phyloP scores from a whole-genome alignment of 1,139 yeast species.

The Diutina scorzettiae region DNA sequence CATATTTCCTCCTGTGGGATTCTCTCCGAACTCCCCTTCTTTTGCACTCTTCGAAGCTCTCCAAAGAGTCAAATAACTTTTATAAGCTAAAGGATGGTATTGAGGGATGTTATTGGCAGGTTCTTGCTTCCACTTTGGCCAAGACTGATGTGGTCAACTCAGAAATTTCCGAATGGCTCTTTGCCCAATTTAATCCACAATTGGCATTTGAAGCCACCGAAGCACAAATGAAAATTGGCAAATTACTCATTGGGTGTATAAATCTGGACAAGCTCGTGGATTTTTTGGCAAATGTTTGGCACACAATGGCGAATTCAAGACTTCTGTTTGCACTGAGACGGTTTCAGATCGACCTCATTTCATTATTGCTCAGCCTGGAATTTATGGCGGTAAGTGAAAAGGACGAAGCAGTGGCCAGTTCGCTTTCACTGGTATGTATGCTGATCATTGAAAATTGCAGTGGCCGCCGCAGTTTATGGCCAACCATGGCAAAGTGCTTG shows the following conservation, averaged over 20 bases:
- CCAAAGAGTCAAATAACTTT: slow-evolving; percentile 20
- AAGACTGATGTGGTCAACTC: slow-evolving; percentile 7
- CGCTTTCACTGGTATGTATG: slow-evolving; percentile 25
- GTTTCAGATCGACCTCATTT: slow-evolving; percentile 46
- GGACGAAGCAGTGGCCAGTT: slow-evolving; percentile 14
- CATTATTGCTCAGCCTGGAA: slow-evolving; percentile 21
- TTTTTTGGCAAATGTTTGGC: slow-evolving; percentile 38
- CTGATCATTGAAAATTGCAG: slow-evolving; percentile 39
- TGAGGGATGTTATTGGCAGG: slow-evolving; percentile 20
- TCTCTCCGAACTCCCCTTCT: slow-evolving; percentile 13
- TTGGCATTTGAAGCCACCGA: slow-evolving; percentile 17
- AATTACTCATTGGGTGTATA: slow-evolving; percentile 9
- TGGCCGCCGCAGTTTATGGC: slow-evolving; percentile 44
- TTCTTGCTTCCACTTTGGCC: slow-evolving; percentile 8
- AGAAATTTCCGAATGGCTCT: slow-evolving; percentile 10
- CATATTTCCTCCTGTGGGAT: background rate
- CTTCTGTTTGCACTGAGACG: slow-evolving; percentile 54
- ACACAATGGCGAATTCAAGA: slow-evolving; percentile 43
- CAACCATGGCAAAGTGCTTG: background rate
- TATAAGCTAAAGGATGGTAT: slow-evolving; percentile 34
- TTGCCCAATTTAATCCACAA: slow-evolving; percentile 11
- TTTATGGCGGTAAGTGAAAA: slow-evolving; percentile 14
- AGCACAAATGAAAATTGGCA: slow-evolving; percentile 14
- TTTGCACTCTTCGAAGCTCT: slow-evolving; percentile 14
- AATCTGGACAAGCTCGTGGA: slow-evolving; percentile 9